Evolutionary conservation across 2,329 filamentous ascomycete species (phyloP), one percentile per base, ranked within the genome.

Genomic region (Cercospora berteroae): DNA sequence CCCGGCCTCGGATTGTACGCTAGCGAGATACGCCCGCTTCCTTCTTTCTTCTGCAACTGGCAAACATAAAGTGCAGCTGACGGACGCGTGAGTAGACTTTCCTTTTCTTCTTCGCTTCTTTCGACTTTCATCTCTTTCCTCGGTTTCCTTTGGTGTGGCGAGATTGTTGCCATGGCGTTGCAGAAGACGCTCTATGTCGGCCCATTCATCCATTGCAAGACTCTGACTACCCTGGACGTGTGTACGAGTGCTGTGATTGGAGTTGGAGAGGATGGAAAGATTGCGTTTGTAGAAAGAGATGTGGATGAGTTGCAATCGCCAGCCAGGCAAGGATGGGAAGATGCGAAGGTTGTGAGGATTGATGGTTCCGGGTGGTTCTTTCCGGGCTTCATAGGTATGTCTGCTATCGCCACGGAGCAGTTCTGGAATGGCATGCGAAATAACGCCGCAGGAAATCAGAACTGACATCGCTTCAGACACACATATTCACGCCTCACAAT

Each of bases 401-500:
- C 39, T 60, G 33, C 12, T 25, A 39, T 65, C 16, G 13, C 44
- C 9, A 10, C 12, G 20, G 44, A 50, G n/a, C n/a, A n/a, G n/a
- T n/a, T n/a, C n/a, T n/a, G n/a, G n/a, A n/a, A n/a, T n/a, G n/a
- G n/a, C n/a, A n/a, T n/a, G n/a, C n/a, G n/a, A n/a, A n/a, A n/a
- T n/a, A n/a, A n/a, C n/a, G n/a, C n/a, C n/a, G n/a, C n/a, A n/a
- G n/a, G n/a, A n/a, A n/a, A 9, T 29, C 29, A 20, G 60, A 56
- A n/a, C 52, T 65, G 50, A 64, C 33, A 36, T 42, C 39, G 13
- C 7, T n/a, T 59, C 57, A 94, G 94, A 99, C 79, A 97, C 95
- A 0, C 95, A 99, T 78, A 91, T 97, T 66, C 95, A 99, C 78
- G 95, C 95, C 8, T 87, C 94, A 0, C 95, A 99, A 81, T 97